These are phyloP conservation scores for Didymella exigua DNA, from an alignment of 2,329 filamentous ascomycete genomes.

Conservation along the genomic window DNA sequence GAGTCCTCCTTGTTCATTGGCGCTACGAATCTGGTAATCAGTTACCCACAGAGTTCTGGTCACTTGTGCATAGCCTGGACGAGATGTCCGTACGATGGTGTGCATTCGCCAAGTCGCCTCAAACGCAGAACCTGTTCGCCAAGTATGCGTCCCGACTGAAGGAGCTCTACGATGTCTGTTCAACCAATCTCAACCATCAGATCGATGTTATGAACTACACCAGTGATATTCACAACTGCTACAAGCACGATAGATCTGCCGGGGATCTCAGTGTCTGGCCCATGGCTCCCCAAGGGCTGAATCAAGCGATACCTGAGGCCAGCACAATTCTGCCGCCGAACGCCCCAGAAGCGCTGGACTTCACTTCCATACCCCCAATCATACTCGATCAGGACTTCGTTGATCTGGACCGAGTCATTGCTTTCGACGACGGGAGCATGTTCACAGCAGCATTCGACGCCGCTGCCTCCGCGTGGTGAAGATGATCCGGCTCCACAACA, in stretches of 20 bases:
- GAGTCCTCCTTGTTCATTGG: slow-evolving; percentile 26
- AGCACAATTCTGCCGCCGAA: not conserved
- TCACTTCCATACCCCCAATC: slow-evolving; percentile 19
- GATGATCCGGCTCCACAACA: too few relatives aligned
- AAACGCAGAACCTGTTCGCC: slow-evolving; percentile 10
- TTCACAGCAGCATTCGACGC: slow-evolving; percentile 22
- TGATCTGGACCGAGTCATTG: slow-evolving; percentile 28
- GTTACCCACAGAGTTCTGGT: slow-evolving; percentile 23
- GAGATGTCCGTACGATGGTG: slow-evolving; percentile 24
- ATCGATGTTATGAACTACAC: slow-evolving; percentile 24
- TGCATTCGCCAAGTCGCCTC: not conserved
- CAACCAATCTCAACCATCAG: slow-evolving; percentile 5
- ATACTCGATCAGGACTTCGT: slow-evolving; percentile 26
- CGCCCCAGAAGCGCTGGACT: slow-evolving; percentile 3
- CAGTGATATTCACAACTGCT: slow-evolving; percentile 9
- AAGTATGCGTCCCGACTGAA: slow-evolving; percentile 18
- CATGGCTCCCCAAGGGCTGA: not conserved
- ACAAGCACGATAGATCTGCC: not conserved
- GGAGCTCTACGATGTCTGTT: slow-evolving; percentile 17
- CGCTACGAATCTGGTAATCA: slow-evolving; percentile 15
- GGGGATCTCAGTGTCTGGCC: slow-evolving; percentile 1
- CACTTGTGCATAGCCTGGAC: slow-evolving; percentile 25
- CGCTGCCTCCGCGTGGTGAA: not conserved
- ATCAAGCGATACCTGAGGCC: not conserved
- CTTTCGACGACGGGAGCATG: slow-evolving; percentile 33